Evolutionary conservation across 2,329 filamentous ascomycete genomes (phyloP), one percentile per base, ranked within the genome.

Genomic region (Plenodomus biglobosus): DNA sequence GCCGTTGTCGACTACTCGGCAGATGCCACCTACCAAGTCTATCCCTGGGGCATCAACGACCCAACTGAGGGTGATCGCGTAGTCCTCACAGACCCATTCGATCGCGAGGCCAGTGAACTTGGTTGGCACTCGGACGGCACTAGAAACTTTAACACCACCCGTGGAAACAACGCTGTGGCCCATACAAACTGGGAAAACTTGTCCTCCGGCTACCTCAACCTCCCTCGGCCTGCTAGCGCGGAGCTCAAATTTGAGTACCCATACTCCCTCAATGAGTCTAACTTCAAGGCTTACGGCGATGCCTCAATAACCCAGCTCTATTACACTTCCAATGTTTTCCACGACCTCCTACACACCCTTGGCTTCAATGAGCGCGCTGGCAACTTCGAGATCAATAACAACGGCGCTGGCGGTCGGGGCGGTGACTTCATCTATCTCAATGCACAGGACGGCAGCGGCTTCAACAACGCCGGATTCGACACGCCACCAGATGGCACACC

Each of bases 301-400:
- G 80, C 80, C 1, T 82, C 82, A 0, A 71, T 81, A 42, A 77
- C 80, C 0, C 82, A 85, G 66, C 75, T 84, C 4, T 85, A 83
- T 70, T 85, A 85, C 72, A 83, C 80, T 0, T 73, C 76, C 27
- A 84, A 85, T 72, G 74, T 72, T 27, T 84, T 80, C 66, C 82
- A 85, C 57, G 83, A 85, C 47, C 62, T 85, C 0, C 73, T 85
- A 8, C 79, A 84, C 56, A 62, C 70, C 5, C 76, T 85, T 0
- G 82, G 82, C 4, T 85, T 85, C 66, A 79, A 72, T 30, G 82
- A 85, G 65, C 64, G 55, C 1, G 81, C 82, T 1, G 82, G 82
- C 5, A 85, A 85, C 68, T 85, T 85, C 65, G 76, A 85, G 67
- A 59, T 68, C 43, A 79, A 82, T 71, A 84, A 84, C 72, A 76